phyloP scores from a whole-genome alignment of 192 early-diverging fungal species.

The Entomortierella beljakovae region DNA sequence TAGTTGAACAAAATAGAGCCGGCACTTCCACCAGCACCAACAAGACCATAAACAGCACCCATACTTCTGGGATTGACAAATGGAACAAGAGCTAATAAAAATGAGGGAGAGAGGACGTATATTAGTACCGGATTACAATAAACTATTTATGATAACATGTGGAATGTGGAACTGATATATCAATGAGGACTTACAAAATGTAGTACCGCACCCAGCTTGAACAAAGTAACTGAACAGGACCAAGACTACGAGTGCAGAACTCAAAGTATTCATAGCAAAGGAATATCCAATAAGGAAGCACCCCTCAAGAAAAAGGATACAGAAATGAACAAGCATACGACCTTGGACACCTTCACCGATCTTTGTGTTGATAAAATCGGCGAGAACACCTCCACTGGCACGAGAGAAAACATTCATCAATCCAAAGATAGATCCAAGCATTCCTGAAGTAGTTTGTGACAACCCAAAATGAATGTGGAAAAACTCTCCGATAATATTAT shows the following conservation, averaged over 20 bases:
- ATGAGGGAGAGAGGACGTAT: neutral
- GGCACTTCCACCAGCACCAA: conserved; percentile 72
- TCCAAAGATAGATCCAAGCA: conserved; percentile 70
- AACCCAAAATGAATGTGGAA: conserved; percentile 58
- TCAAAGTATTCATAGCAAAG: conserved; percentile 40
- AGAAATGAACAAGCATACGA: conserved; percentile 59
- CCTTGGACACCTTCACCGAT: conserved; percentile 54
- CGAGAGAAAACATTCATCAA: conserved; percentile 76
- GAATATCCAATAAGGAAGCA: conserved; percentile 63
- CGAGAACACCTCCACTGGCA: conserved; percentile 66
- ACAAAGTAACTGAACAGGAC: conserved; percentile 65
- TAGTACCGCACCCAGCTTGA: conserved; percentile 67
- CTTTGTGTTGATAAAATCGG: conserved; percentile 56
- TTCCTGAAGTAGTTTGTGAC: conserved; percentile 52
- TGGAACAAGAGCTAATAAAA: conserved; percentile 61
- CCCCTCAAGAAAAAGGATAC: conserved; percentile 60
- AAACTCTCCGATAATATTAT: conserved; percentile 65
- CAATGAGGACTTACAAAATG: conserved; percentile 55
- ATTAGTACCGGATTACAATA: neutral
- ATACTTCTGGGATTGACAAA: conserved; percentile 58
- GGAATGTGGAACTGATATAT: neutral
- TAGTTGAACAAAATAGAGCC: conserved; percentile 69
- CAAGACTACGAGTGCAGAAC: conserved; percentile 57
- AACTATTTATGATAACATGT: neutral
- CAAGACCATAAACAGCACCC: conserved; percentile 65